A percentile compares a stretch with the other conserved stretches of the same genome.
Evolutionary conservation across 2,329 filamentous ascomycete species (phyloP).

Genomic region (Talaromyces marneffei): DNA sequence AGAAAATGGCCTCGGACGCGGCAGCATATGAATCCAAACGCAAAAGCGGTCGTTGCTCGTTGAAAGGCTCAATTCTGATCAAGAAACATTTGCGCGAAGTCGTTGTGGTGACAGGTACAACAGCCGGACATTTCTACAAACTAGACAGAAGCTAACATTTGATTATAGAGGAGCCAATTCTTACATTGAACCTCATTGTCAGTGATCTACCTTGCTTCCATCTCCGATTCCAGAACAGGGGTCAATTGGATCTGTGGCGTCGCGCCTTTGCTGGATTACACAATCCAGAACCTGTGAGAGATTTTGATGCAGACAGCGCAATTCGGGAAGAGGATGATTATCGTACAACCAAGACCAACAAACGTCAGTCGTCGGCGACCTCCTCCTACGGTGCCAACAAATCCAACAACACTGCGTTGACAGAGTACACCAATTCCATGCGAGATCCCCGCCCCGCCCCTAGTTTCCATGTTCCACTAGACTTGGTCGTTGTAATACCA

Average conservation of each 20-base stretch:
- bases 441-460: slow-evolving; percentile 37
- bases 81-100: slow-evolving; percentile 96
- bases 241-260: slow-evolving; percentile 82
- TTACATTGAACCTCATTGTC: slow-evolving; percentile 87
- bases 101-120: slow-evolving; percentile 52
- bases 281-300: slow-evolving; percentile 56
- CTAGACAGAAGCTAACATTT: not conserved
- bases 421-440: slow-evolving; percentile 78
- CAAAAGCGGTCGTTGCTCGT: slow-evolving; percentile 70
- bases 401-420: slow-evolving; percentile 81
- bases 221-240: slow-evolving; percentile 74
- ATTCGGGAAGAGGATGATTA: slow-evolving; percentile 87
- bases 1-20: slow-evolving; percentile 56
- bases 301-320: slow-evolving; percentile 73
- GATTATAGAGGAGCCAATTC: slow-evolving; percentile 64
- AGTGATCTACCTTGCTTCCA: slow-evolving; percentile 90
- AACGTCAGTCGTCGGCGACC: slow-evolving; percentile 73
- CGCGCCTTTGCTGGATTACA: slow-evolving; percentile 81
- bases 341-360: slow-evolving; percentile 47
- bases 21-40: slow-evolving; percentile 63
- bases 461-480: slow-evolving; percentile 79
- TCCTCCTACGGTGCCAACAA: slow-evolving; percentile 76
- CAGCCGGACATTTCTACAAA: not conserved
- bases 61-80: slow-evolving; percentile 96
- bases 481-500: slow-evolving; percentile 93